These are phyloP conservation scores for Prunus mume DNA, from an alignment of 306 rosid species.

Conservation along the genomic window DNA sequence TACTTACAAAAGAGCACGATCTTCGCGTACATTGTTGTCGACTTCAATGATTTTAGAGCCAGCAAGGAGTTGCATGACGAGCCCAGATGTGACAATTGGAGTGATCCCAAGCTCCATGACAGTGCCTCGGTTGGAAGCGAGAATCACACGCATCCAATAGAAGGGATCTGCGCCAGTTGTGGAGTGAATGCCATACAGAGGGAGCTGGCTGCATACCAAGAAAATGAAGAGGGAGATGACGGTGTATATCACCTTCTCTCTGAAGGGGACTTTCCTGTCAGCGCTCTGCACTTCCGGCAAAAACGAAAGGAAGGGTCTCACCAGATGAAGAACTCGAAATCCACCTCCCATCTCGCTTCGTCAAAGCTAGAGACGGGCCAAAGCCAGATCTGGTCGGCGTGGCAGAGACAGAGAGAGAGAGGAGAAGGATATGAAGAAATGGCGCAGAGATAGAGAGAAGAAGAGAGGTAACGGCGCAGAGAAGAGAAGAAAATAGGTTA, in stretches of 20 bases:
- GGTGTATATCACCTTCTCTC: slow-evolving; percentile 93
- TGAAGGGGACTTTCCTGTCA: slow-evolving; percentile 82
- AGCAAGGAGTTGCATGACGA: slow-evolving; percentile 89
- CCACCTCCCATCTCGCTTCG: slow-evolving; percentile 78
- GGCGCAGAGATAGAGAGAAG: too few species aligned
- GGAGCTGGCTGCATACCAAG: slow-evolving; percentile 93
- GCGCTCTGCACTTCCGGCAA: slow-evolving; percentile 94
- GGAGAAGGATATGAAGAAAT: too few species aligned
- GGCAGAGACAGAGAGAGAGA: too few species aligned
- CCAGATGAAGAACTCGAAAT: slow-evolving; percentile 91
- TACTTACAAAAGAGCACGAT: slow-evolving; percentile 85
- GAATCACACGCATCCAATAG: slow-evolving; percentile 96
- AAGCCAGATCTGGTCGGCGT: too few species aligned
- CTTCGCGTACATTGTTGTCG: slow-evolving; percentile 94
- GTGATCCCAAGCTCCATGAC: slow-evolving; percentile 98
- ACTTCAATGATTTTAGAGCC: slow-evolving; percentile 88
- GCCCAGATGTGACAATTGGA: slow-evolving; percentile 87
- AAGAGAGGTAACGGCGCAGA: too few species aligned
- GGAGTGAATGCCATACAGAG: slow-evolving; percentile 92
- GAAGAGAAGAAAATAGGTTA: too few species aligned
- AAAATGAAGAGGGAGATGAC: slow-evolving; percentile 88
- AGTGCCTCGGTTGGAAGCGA: slow-evolving; percentile 91
- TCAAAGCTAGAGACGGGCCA: slow-evolving; percentile 17
- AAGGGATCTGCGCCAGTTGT: slow-evolving; percentile 97
- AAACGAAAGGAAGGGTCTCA: slow-evolving; percentile 85